Base-by-base conservation (phyloP, 2,329 filamentous ascomycete genomes). In the Nannizziopsis barbatae region DNA sequence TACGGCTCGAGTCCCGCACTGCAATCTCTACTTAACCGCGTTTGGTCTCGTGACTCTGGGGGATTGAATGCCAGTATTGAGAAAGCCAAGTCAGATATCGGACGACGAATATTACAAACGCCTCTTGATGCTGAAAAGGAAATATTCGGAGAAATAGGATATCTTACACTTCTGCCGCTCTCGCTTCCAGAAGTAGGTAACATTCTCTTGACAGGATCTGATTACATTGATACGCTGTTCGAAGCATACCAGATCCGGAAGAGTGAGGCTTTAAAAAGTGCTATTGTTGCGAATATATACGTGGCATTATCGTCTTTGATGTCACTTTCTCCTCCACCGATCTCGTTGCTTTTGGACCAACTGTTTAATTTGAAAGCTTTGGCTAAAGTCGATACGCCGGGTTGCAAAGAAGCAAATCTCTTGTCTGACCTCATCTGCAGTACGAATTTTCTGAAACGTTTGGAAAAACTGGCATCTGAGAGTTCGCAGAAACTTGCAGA, bases 171-270 rank as follows among this genome's bases (percentile, higher is more conserved):
- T 17, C 55, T 72, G 30, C 55, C 65, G 3, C 68, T 64, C 20
- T 55, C 60, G 20, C 60, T 69, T 48, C 65, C 67, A 17, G 58
- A 73, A 18, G 68, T 68, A 39, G 76, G 74, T 27, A 64, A 69
- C 5, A 72, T 85, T 56, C 81, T 95, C 57, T 76, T 94, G 56
- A 84, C 84, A 0, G 90, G 90, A 1, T 88, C 84, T 44, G 90
- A 95, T 65, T 90, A 92, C 57, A 66, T 95, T 15, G 90, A 95
- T 62, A 79, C 83, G 0, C 72, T 95, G 10, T 60, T 61, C 45
- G 68, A 71, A 52, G 59, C 60, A 27, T 71, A 71, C 52, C 71
- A 79, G 33, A 69, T 70, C 42, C 74, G 81, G 50, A 80, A 78
- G 63, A 77, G 81, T 49, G 75, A 76, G 17, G 55, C 60, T 14